These are phyloP conservation scores for Stemphylium beticola DNA, from an alignment of 2,329 filamentous ascomycete species.

Conservation along the genomic window DNA sequence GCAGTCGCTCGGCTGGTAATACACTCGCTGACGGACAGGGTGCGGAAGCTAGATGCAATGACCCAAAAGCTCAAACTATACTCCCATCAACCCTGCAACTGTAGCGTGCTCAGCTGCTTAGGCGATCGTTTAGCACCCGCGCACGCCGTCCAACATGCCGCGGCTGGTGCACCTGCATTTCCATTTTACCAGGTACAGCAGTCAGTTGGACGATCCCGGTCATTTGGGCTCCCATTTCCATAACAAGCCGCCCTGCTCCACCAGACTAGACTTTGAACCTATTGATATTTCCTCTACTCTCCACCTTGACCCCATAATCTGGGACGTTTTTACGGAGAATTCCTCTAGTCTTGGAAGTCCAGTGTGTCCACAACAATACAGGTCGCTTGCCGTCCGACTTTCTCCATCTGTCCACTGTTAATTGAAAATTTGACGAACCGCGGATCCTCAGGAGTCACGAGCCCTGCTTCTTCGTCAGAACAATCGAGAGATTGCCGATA, in stretches of 20 bases:
- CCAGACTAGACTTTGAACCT: conserved; percentile 2
- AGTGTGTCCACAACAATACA: conserved; percentile 7
- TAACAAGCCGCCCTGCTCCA: conserved; percentile 3
- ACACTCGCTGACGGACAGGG: conserved; percentile 19
- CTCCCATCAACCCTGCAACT: conserved; percentile 17
- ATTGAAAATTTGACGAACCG: neutral
- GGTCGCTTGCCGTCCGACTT: neutral
- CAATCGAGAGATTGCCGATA: conserved; percentile 10
- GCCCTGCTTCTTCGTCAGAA: conserved; percentile 1
- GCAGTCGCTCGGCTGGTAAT: conserved; percentile 16
- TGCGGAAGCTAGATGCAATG: conserved; percentile 13
- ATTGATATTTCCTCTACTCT: conserved; percentile 12
- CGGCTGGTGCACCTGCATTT: conserved; percentile 21
- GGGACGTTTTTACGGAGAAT: conserved; percentile 8
- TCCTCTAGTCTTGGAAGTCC: conserved; percentile 8
- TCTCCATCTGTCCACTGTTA: conserved; percentile 1
- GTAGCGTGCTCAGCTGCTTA: conserved; percentile 15
- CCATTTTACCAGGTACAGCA: conserved; percentile 22
- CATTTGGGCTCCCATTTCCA: conserved; percentile 12
- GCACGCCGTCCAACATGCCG: conserved; percentile 18
- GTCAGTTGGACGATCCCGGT: conserved; percentile 21
- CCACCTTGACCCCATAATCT: conserved; percentile 7
- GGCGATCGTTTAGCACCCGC: conserved; percentile 21
- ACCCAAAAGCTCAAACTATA: conserved; percentile 17
- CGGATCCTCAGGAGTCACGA: conserved; percentile 6